phyloP scores from a whole-genome alignment of 176 grass and related monocot genomes.

The Aegilops sharonensis region DNA sequence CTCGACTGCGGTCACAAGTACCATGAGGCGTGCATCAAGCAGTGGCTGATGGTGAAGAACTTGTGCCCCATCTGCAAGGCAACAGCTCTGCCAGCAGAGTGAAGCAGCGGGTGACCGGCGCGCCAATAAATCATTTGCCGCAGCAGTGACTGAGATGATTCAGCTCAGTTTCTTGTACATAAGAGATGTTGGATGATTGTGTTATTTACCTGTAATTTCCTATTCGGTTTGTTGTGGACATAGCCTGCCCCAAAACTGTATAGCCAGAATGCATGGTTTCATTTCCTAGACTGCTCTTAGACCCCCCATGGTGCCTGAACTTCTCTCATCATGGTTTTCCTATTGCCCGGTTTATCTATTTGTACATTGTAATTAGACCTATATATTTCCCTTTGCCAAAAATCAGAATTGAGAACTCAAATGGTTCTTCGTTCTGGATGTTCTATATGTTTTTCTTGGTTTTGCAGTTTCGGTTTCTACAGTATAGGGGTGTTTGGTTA shows the following conservation, averaged over 20 bases:
- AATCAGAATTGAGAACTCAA: neutral
- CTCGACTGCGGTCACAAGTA: constrained; percentile 61
- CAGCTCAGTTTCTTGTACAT: constrained; percentile 44
- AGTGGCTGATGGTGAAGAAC: constrained; percentile 68
- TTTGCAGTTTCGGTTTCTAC: neutral
- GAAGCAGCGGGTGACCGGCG: constrained; percentile 25
- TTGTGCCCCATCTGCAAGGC: constrained; percentile 73
- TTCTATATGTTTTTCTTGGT: neutral
- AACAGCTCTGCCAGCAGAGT: constrained; percentile 43
- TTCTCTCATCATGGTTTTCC: constrained; percentile 19
- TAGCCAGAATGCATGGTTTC: constrained; percentile 19
- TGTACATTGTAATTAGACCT: constrained; percentile 38
- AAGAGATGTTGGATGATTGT: constrained; percentile 31
- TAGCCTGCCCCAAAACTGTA: constrained; percentile 37
- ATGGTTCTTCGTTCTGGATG: constrained; percentile 19
- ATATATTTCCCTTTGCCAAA: neutral
- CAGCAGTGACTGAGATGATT: constrained; percentile 4
- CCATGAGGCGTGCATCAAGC: constrained; percentile 52
- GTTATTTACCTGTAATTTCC: constrained; percentile 30
- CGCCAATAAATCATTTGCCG: constrained; percentile 27
- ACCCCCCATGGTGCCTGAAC: constrained; percentile 18
- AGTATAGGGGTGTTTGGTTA: neutral
- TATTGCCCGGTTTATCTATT: neutral
- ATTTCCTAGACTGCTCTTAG: constrained; percentile 46
- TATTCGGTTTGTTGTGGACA: constrained; percentile 18